Base-by-base conservation (phyloP, 257 asterid genomes). In the Nicotiana benthamiana region DNA sequence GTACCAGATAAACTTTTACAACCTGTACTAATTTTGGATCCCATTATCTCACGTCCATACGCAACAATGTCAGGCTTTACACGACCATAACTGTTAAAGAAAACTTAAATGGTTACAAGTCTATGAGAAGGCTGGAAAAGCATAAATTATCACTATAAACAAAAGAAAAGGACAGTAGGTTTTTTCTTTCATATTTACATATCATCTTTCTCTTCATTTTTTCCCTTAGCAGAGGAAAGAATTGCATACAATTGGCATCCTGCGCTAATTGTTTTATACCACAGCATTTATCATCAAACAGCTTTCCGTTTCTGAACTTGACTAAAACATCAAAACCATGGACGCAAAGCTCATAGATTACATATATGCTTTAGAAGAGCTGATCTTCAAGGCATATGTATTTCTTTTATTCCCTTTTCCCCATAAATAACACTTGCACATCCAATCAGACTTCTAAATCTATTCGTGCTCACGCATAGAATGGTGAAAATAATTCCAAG, bases 1-100 rank as follows among this genome's bases (percentile, higher is more conserved):
- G 99, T 96, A 59, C 99, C 99, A 4, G 99, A 96, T 85, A 96
- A 91, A 88, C 99, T 96, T 92, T 92, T 96, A 87, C 99, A 96
- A 80, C 99, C 99, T 79, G 94, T 91, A 85, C 97, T 96, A 75
- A 96, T 96, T 91, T 92, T 96, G 83, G 99, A 92, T 62, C 99
- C 99, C 97, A 93, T 89, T 77, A 96, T 96, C 87, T 96, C 99
- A 56, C 98, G 92, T 28, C 99, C 98, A 86, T 92, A 96, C 57
- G 99, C 99, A 89, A 96, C 99, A 83, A 96, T 86, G 79, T 95
- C 99, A 54, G 99, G 99, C 90, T 95, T 95, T 82, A 95, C 93
- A 79, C 97, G 99, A 82, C 98, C 99, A 78, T 96, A 96, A 85
- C 99, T 95, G 92, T 79, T 70, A 80, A 66, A 79, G 82, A 63